These are phyloP conservation scores for Syzygium malaccense DNA, from an alignment of 441 rosid species.

Conservation along the genomic window DNA sequence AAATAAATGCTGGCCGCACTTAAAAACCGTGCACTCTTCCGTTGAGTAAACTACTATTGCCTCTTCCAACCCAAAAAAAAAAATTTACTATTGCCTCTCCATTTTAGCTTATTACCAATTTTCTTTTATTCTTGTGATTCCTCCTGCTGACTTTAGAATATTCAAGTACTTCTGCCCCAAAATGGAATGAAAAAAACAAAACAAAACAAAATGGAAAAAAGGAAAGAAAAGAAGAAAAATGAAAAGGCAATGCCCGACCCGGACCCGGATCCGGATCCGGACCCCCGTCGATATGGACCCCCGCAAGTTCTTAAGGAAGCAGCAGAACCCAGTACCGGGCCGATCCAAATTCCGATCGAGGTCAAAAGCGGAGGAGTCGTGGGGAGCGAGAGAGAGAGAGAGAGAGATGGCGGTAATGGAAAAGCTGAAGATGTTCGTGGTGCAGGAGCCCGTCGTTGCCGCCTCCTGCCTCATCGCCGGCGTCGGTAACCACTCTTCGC, in stretches of 20 bases:
- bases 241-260: background rate
- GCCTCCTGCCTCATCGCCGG: constrained; percentile 86
- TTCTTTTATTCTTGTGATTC: background rate
- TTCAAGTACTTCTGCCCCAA: background rate
- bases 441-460: constrained; percentile 85
- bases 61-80: no score
- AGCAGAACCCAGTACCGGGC: background rate
- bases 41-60: background rate
- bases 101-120: background rate
- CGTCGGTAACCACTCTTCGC: constrained; percentile 30
- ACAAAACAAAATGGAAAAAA: background rate
- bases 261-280: background rate
- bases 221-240: background rate
- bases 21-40: background rate
- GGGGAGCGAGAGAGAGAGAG: background rate
- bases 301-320: background rate
- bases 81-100: background rate
- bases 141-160: background rate
- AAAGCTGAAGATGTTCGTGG: constrained; percentile 75
- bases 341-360: background rate
- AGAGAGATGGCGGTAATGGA: constrained; percentile 62
- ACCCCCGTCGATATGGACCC: background rate
- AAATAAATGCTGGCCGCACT: background rate
- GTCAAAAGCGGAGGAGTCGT: background rate
- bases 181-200: background rate